Conservation (phyloP, 1,284 basidiomycete species). For the Boletellus sp. region DNA sequence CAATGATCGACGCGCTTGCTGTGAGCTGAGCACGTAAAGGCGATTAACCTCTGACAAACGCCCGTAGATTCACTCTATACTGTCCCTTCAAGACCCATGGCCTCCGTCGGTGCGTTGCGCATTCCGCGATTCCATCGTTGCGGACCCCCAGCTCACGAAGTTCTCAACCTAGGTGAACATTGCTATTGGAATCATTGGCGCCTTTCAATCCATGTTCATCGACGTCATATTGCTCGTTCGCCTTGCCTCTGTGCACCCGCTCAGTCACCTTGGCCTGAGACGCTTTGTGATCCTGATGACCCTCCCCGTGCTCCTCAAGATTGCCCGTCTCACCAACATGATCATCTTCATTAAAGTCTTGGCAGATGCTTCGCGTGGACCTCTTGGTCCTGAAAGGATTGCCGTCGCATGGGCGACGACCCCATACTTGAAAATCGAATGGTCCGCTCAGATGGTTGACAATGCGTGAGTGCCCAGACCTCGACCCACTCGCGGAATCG, state of each 20-base stretch:
- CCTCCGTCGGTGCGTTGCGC: slow-evolving; percentile 13
- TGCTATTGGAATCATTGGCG: slow-evolving; percentile 29
- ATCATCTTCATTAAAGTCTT: slow-evolving; percentile 23
- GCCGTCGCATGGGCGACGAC: slow-evolving; percentile 17
- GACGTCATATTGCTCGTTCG: slow-evolving; percentile 31
- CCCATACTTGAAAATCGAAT: slow-evolving; percentile 35
- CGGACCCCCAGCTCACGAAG: neutral
- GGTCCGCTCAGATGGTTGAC: slow-evolving; percentile 30
- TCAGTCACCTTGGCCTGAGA: slow-evolving; percentile 10
- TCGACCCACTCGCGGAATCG: neutral
- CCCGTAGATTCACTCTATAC: slow-evolving; percentile 23
- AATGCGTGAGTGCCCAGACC: slow-evolving; percentile 23
- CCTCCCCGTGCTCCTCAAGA: slow-evolving; percentile 27
- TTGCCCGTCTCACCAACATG: slow-evolving; percentile 23
- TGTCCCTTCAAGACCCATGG: slow-evolving; percentile 21
- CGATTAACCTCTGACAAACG: slow-evolving; percentile 1
- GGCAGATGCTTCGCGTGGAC: slow-evolving; percentile 13
- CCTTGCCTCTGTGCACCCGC: slow-evolving; percentile 28
- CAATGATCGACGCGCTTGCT: slow-evolving; percentile 20
- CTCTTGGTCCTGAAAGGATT: slow-evolving; percentile 10
- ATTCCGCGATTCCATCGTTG: neutral
- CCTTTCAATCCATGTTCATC: slow-evolving; percentile 32
- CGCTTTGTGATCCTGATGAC: slow-evolving; percentile 16
- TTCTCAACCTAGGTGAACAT: slow-evolving; percentile 12
- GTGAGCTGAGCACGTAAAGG: slow-evolving; percentile 9